These are phyloP conservation scores for Ceratocystis harringtonii DNA, from an alignment of 2,329 filamentous ascomycete species.

Conservation along the genomic window DNA sequence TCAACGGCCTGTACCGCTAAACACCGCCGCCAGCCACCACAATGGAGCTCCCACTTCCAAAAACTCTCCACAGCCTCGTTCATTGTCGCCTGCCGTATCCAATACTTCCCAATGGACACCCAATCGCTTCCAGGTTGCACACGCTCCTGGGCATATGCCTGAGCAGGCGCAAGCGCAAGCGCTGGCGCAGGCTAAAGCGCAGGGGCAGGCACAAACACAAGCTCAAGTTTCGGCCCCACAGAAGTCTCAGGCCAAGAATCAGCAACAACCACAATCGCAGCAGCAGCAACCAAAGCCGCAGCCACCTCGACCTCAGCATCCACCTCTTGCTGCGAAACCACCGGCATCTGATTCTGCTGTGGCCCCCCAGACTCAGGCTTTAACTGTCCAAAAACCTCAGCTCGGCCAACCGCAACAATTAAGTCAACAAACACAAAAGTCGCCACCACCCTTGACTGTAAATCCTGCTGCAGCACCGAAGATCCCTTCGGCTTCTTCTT, in stretches of 20 bases:
- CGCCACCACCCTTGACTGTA: background rate
- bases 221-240: background rate
- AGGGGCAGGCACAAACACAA: conserved; percentile 7
- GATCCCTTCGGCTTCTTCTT: background rate
- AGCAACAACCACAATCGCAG: background rate
- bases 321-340: background rate
- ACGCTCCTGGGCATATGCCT: background rate
- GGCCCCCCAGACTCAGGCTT: background rate
- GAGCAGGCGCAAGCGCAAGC: conserved; percentile 12
- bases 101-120: conserved; percentile 3
- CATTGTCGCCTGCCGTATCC: background rate
- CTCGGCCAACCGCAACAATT: background rate
- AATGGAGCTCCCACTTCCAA: background rate
- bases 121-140: background rate
- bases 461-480: background rate
- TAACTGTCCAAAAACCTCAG: background rate
- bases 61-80: background rate
- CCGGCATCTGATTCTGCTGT: background rate
- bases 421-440: background rate
- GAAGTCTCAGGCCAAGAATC: conserved; percentile 6
- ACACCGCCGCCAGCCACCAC: background rate
- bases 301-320: background rate
- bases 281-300: background rate
- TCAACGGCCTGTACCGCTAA: background rate
- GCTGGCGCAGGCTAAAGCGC: conserved; percentile 8